Evolutionary conservation across 2,329 filamentous ascomycete species (phyloP).

Genomic region (Gnomoniopsis smithogilvyi): DNA sequence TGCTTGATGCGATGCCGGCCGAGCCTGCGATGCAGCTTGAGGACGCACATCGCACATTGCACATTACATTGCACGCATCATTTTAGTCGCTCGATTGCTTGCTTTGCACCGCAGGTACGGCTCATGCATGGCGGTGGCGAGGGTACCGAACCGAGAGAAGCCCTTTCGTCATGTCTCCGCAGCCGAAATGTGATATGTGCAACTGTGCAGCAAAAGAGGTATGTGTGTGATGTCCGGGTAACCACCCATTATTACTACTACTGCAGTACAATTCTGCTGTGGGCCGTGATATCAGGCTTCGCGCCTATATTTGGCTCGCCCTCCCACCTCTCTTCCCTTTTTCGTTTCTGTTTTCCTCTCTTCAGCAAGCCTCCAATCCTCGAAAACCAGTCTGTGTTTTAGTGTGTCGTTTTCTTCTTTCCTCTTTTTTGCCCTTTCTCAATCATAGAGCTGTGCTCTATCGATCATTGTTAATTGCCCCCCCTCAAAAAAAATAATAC

Average conservation of each 20-base stretch:
- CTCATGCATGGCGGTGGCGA: constrained; percentile 9
- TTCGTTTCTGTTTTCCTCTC: constrained; percentile 44
- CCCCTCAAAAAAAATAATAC: constrained; percentile 17
- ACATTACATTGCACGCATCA: constrained; percentile 7
- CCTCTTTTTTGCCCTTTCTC: constrained; percentile 23
- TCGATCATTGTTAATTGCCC: constrained; percentile 22
- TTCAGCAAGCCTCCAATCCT: constrained; percentile 63
- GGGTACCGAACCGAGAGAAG: constrained; percentile 21
- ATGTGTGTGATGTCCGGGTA: constrained; percentile 20
- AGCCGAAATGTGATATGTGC: too few species aligned
- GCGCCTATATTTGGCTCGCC: constrained; percentile 37
- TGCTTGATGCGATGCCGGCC: constrained; percentile 9
- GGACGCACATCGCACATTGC: constrained; percentile 13
- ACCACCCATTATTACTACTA: too few species aligned
- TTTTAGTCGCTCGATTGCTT: not conserved
- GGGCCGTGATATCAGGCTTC: constrained; percentile 30
- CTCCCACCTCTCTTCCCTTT: constrained; percentile 32
- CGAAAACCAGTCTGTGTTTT: constrained; percentile 51
- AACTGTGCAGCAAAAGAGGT: too few species aligned
- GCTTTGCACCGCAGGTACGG: constrained; percentile 7
- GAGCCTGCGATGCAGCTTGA: constrained; percentile 10
- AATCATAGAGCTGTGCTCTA: constrained; percentile 35
- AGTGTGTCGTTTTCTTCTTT: constrained; percentile 32
- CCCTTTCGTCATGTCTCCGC: constrained; percentile 18
- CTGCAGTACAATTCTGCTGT: too few species aligned